Conservation (phyloP, 352 stramenopile genomes). For the Phytophthora nicotianae region DNA sequence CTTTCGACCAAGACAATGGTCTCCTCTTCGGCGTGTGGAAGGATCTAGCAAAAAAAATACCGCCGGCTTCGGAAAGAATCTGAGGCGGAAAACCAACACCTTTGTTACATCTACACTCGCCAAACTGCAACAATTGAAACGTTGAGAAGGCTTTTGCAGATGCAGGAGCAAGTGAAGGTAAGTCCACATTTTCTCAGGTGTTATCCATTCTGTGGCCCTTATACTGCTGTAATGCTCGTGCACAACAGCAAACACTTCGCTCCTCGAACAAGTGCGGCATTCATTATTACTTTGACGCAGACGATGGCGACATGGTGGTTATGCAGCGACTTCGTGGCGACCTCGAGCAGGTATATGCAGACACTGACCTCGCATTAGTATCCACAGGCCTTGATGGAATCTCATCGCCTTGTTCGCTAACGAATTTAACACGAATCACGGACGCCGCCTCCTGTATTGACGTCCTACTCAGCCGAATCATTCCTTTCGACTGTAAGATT, state of each 20-base stretch:
- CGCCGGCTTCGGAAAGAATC: background rate
- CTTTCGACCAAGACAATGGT: background rate
- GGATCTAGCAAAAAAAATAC: background rate
- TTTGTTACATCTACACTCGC: background rate
- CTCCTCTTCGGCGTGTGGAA: background rate
- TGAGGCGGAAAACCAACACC: background rate
- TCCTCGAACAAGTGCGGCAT: background rate
- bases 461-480: background rate
- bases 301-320: background rate
- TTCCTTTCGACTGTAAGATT: slow-evolving; percentile 5
- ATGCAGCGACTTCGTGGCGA: background rate
- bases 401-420: background rate
- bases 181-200: background rate
- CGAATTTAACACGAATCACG: background rate
- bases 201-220: slow-evolving; percentile 1
- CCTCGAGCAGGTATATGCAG: background rate
- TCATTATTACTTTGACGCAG: slow-evolving; percentile 2
- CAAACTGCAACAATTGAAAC: background rate
- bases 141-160: background rate
- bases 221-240: too few relatives aligned
- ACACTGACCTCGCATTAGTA: background rate
- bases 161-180: background rate
- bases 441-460: background rate
- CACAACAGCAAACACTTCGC: background rate
- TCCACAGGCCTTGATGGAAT: slow-evolving; percentile 1